Evolutionary conservation across 148 eudicot species (phyloP).

Genomic region (Heliamphora exappendiculata): DNA sequence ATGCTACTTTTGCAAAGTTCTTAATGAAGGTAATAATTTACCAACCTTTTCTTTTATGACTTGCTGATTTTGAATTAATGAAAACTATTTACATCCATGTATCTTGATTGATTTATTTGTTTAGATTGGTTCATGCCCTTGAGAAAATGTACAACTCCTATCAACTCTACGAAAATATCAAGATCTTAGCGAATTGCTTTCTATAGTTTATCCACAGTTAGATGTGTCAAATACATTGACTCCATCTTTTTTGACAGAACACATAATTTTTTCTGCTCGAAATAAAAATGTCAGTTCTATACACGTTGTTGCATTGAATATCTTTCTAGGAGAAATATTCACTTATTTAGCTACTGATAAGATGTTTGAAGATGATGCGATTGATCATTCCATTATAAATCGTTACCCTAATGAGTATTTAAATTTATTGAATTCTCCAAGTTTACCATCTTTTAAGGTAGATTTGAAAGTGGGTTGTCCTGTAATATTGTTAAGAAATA

Average conservation of each 20-base stretch:
- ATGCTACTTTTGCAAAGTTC: background rate
- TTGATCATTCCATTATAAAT: no score
- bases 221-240: background rate
- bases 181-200: background rate
- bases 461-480: no score
- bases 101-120: background rate
- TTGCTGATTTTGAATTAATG: background rate
- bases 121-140: background rate
- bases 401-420: no score
- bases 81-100: background rate
- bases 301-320: background rate
- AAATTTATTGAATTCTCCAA: no score
- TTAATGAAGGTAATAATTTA: background rate
- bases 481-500: no score
- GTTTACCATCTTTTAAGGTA: no score
- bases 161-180: background rate
- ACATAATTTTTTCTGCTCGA: background rate
- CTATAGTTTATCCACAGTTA: background rate
- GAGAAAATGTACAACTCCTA: background rate
- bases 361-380: no score
- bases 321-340: background rate
- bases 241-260: background rate
- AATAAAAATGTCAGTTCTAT: no score
- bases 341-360: background rate
- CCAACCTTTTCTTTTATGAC: background rate